Percentiles rank a stretch among this genome's conserved stretches.
phyloP scores from a whole-genome alignment of 495 filamentous ascomycete species.

The Neurospora sp. region DNA sequence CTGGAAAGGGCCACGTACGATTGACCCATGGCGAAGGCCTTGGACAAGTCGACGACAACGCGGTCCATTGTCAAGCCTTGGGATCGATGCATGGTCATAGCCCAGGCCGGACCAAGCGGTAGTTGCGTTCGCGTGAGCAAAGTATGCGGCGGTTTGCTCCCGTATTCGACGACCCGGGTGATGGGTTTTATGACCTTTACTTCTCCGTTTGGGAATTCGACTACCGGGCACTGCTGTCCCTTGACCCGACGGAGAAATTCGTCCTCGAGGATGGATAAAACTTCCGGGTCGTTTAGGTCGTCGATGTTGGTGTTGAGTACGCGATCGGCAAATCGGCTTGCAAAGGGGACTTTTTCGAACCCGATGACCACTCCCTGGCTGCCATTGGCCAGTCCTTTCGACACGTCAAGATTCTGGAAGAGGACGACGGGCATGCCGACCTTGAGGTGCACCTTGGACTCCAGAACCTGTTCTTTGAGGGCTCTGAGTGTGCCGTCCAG shows the following conservation, averaged over 20 bases:
- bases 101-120: conserved; percentile 87
- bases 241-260: not conserved
- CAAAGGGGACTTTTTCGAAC: conserved; percentile 40
- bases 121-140: conserved; percentile 70
- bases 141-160: conserved; percentile 37
- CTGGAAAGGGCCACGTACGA: conserved; percentile 70
- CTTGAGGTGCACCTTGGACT: conserved; percentile 54
- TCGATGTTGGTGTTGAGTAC: not conserved
- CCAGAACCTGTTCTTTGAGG: conserved; percentile 42
- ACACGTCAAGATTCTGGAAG: conserved; percentile 76
- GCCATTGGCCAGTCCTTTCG: conserved; percentile 73
- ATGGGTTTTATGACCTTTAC: not conserved
- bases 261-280: conserved; percentile 17
- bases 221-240: not conserved
- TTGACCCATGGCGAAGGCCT: conserved; percentile 84
- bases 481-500: conserved; percentile 52
- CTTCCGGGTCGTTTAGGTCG: conserved; percentile 45
- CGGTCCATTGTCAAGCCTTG: conserved; percentile 88
- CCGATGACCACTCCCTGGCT: conserved; percentile 73
- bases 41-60: conserved; percentile 78
- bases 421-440: conserved; percentile 87
- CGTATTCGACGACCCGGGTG: conserved; percentile 30
- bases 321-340: not conserved
- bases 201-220: not conserved
- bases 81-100: conserved; percentile 87